Conservation (phyloP, 2,329 filamentous ascomycete species). For the Clonostachys sp. region DNA sequence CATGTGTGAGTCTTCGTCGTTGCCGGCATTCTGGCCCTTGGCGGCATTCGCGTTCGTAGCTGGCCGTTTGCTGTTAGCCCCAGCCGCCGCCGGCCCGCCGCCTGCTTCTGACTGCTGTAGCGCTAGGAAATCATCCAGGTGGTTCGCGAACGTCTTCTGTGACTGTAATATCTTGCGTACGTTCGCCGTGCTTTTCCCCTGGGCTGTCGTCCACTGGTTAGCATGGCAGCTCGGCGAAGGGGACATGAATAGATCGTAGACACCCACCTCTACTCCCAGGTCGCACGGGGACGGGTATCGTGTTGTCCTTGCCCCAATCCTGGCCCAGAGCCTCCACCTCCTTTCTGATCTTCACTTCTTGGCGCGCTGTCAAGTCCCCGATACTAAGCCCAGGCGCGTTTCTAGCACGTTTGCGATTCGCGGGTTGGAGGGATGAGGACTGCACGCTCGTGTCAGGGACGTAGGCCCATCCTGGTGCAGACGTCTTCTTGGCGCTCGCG, state of each 20-base stretch:
- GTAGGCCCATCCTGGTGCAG: conserved; percentile 87
- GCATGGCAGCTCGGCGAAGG: not conserved
- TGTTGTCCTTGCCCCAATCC: conserved; percentile 69
- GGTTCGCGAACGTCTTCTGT: conserved; percentile 79
- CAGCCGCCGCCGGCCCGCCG: conserved; percentile 22
- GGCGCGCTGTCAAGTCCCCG: conserved; percentile 72
- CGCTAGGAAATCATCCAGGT: conserved; percentile 75
- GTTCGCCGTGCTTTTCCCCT: conserved; percentile 59
- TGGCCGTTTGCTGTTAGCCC: conserved; percentile 19
- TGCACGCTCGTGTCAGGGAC: conserved; percentile 69
- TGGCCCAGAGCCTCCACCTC: conserved; percentile 79
- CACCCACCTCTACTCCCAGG: conserved; percentile 31
- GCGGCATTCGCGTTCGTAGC: conserved; percentile 10
- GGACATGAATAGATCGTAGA: not conserved
- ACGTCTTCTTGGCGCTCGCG: conserved; percentile 62
- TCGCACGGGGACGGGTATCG: conserved; percentile 64
- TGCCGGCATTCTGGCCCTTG: conserved; percentile 8
- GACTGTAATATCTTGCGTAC: conserved; percentile 75
- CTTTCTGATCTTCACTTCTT: conserved; percentile 75
- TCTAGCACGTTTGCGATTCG: conserved; percentile 69
- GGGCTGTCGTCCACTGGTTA: conserved; percentile 17
- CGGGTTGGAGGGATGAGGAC: conserved; percentile 39
- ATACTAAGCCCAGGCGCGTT: conserved; percentile 41
- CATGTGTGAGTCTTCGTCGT: conserved; percentile 19
- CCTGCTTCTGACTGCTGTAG: conserved; percentile 38